A percentile compares a stretch with the other conserved stretches of the same genome.
phyloP scores from a whole-genome alignment of 768 basidiomycete genomes.

The Kwoniella sp. region DNA sequence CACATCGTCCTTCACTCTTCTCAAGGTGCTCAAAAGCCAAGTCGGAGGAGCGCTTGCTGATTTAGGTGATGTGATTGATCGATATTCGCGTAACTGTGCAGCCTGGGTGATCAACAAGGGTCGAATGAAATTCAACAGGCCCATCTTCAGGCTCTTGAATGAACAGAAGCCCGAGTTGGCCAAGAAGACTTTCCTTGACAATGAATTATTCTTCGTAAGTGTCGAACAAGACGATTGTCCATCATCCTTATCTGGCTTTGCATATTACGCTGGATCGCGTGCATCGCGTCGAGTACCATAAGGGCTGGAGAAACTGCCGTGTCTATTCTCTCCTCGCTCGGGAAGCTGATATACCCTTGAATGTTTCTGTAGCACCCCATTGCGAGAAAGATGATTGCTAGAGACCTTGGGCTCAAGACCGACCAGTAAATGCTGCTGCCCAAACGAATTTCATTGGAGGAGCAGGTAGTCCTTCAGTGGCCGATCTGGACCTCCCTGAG shows the following conservation, averaged over 20 bases:
- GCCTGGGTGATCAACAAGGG: slow-evolving; percentile 54
- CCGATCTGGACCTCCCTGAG: too few relatives aligned
- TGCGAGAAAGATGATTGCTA: slow-evolving; percentile 52
- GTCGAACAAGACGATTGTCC: not conserved
- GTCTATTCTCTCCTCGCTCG: too few relatives aligned
- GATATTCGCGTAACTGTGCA: too few relatives aligned
- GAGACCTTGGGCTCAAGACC: slow-evolving; percentile 47
- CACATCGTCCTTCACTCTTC: too few relatives aligned
- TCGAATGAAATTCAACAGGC: slow-evolving; percentile 56
- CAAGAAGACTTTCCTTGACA: slow-evolving; percentile 54
- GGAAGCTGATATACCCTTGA: too few relatives aligned
- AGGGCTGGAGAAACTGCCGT: too few relatives aligned
- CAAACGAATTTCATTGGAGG: too few relatives aligned
- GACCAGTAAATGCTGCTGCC: slow-evolving; percentile 1
- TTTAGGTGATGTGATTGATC: not conserved
- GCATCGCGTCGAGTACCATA: too few relatives aligned
- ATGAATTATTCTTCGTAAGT: slow-evolving; percentile 54
- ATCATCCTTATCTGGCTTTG: too few relatives aligned
- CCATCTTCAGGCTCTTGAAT: slow-evolving; percentile 52
- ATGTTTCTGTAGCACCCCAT: slow-evolving; percentile 52
- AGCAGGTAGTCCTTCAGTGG: too few relatives aligned
- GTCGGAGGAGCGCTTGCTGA: not conserved
- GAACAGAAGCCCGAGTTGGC: slow-evolving; percentile 54
- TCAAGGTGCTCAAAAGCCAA: too few relatives aligned
- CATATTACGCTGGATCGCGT: too few relatives aligned